Evolutionary conservation across 148 eudicot species (phyloP).

Genomic region (Camellia granthamiana): DNA sequence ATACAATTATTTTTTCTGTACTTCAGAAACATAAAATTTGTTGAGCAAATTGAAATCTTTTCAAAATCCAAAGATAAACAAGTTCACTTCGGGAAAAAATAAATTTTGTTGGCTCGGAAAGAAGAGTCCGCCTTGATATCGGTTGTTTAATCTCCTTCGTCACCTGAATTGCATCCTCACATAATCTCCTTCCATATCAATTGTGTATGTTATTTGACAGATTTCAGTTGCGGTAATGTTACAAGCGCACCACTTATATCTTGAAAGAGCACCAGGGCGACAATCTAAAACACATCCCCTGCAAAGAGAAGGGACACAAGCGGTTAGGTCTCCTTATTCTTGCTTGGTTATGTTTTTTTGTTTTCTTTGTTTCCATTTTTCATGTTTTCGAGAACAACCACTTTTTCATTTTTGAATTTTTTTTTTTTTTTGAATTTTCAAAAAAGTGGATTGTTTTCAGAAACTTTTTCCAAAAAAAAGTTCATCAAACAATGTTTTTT

Average conservation of each 20-base stretch:
- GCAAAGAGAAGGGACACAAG: neutral
- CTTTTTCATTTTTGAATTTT: no score
- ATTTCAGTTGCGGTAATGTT: conserved; percentile 3
- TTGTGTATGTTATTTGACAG: neutral
- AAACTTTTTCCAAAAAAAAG: no score
- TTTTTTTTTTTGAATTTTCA: no score
- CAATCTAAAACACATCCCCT: conserved; percentile 16
- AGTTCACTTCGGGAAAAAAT: neutral
- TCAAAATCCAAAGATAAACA: neutral
- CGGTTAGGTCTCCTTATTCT: neutral
- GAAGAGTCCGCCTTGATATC: conserved; percentile 4
- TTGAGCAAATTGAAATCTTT: neutral
- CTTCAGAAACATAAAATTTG: neutral
- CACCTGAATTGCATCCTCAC: neutral
- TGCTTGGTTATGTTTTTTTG: no score
- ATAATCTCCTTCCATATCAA: neutral
- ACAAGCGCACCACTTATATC: conserved; percentile 4
- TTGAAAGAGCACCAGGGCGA: conserved; percentile 5
- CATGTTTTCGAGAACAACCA: no score
- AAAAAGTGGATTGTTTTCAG: no score
- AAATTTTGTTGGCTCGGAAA: neutral
- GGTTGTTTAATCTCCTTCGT: neutral
- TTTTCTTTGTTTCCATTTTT: no score
- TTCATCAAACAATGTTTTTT: no score
- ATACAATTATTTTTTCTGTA: no score